A percentile compares a stretch with the other conserved stretches of the same genome.
Conservation (phyloP, 768 basidiomycete species). For the Tylopilus subfusipes region DNA sequence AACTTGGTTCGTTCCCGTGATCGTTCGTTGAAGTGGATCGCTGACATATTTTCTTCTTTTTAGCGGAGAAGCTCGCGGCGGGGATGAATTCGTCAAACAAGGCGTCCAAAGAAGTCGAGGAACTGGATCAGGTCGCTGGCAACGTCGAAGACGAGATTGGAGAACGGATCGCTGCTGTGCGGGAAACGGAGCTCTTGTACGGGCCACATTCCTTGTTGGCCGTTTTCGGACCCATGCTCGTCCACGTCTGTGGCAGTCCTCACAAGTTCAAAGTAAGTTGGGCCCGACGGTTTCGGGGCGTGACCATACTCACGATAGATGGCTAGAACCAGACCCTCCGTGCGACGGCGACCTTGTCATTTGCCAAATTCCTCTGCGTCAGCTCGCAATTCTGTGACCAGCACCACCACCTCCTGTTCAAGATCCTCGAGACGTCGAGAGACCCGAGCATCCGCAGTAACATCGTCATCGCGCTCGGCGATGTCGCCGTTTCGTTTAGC, state of each 20-base stretch:
- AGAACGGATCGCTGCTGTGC: conserved; percentile 77
- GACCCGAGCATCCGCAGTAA: conserved; percentile 92
- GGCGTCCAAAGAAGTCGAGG: conserved; percentile 64
- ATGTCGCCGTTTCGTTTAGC: conserved; percentile 97
- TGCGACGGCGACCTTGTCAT: conserved; percentile 80
- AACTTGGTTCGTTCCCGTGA: conserved; percentile 53
- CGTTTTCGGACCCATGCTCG: conserved; percentile 84
- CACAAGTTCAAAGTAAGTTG: conserved; percentile 78
- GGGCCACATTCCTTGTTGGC: conserved; percentile 78
- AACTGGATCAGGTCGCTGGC: conserved; percentile 95
- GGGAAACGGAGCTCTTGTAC: conserved; percentile 86
- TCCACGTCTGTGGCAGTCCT: conserved; percentile 87
- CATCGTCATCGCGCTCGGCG: conserved; percentile 96
- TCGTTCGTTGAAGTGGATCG: not conserved
- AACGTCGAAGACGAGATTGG: conserved; percentile 99
- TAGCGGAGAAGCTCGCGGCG: conserved; percentile 60
- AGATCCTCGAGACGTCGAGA: conserved; percentile 86
- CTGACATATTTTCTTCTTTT: not conserved
- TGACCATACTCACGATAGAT: conserved; percentile 12
- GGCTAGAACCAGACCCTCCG: conserved; percentile 81
- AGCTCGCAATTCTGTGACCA: conserved; percentile 92
- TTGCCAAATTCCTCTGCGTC: conserved; percentile 96
- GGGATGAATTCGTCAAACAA: conserved; percentile 36
- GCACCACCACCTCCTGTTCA: conserved; percentile 86
- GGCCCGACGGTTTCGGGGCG: too few relatives aligned